phyloP scores from a whole-genome alignment of 345 rosid species.

The Orychophragmus violaceus region DNA sequence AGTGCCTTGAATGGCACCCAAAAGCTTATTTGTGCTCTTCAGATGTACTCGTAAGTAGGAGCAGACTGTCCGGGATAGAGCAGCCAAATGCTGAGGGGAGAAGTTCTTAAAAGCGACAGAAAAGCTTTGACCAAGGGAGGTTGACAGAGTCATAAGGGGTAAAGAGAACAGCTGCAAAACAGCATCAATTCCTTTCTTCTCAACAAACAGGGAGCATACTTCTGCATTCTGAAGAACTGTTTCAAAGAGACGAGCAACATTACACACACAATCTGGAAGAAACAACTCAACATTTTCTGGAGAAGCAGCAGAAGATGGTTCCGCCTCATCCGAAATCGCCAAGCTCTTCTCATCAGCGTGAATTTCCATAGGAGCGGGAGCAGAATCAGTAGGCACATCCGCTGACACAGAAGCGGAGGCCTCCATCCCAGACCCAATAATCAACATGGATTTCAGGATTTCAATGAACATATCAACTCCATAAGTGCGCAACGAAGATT shows the following conservation, averaged over 20 bases:
- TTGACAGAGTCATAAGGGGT: slow-evolving; percentile 79
- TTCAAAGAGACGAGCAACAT: slow-evolving; percentile 87
- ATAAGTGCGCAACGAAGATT: slow-evolving; percentile 72
- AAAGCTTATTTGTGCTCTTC: slow-evolving; percentile 48
- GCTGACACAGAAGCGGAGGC: slow-evolving; percentile 37
- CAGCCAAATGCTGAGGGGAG: slow-evolving; percentile 81
- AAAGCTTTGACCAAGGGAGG: slow-evolving; percentile 72
- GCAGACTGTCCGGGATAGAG: slow-evolving; percentile 76
- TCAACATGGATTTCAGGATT: slow-evolving; percentile 53
- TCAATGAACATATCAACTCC: slow-evolving; percentile 94
- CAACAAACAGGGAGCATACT: slow-evolving; percentile 83
- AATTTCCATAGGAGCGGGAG: slow-evolving; percentile 88
- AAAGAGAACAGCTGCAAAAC: slow-evolving; percentile 66
- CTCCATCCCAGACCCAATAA: slow-evolving; percentile 64
- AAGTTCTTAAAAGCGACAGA: slow-evolving; percentile 88
- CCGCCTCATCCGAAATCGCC: slow-evolving; percentile 49
- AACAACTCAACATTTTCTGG: slow-evolving; percentile 49
- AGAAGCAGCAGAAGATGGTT: slow-evolving; percentile 53
- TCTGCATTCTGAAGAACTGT: slow-evolving; percentile 94
- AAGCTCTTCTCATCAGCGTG: slow-evolving; percentile 61
- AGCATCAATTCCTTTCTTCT: slow-evolving; percentile 89
- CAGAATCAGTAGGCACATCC: slow-evolving; percentile 38
- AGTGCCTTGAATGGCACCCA: slow-evolving; percentile 52
- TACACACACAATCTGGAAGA: slow-evolving; percentile 76
- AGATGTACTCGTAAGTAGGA: slow-evolving; percentile 74